A percentile compares a stretch with the other conserved stretches of the same genome.
phyloP scores from a whole-genome alignment of 352 stramenopile genomes.

The Phytophthora kernoviae region DNA sequence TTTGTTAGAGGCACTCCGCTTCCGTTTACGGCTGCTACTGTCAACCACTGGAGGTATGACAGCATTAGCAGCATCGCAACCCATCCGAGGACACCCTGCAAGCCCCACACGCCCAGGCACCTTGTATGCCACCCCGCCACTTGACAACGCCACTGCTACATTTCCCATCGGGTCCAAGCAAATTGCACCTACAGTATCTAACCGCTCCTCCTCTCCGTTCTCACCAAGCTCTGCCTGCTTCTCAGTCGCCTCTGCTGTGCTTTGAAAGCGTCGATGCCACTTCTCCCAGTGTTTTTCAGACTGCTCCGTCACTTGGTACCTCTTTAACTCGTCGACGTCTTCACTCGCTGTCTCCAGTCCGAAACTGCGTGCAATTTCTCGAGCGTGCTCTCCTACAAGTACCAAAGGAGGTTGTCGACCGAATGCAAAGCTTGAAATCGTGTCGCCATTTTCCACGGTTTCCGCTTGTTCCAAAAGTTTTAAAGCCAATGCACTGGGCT shows the following conservation, averaged over 20 bases:
- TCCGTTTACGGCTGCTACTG: constrained; percentile 19
- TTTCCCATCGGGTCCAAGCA: constrained; percentile 61
- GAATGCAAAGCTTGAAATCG: constrained; percentile 25
- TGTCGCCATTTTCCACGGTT: background rate
- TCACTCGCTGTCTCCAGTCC: constrained; percentile 41
- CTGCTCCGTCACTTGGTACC: constrained; percentile 47
- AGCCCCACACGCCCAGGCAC: constrained; percentile 66
- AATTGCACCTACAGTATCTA: constrained; percentile 72
- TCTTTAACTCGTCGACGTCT: constrained; percentile 19
- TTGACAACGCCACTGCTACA: constrained; percentile 65
- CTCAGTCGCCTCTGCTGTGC: background rate
- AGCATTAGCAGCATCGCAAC: constrained; percentile 53
- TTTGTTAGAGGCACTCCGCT: constrained; percentile 10
- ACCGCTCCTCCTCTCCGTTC: constrained; percentile 9
- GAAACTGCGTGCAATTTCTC: constrained; percentile 34
- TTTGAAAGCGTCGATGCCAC: constrained; percentile 45
- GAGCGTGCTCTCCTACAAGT: constrained; percentile 52
- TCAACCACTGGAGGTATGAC: background rate
- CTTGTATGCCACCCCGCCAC: constrained; percentile 72
- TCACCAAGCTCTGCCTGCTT: constrained; percentile 2
- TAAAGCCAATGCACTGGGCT: constrained; percentile 51
- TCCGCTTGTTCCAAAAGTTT: constrained; percentile 42
- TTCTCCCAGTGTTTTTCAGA: constrained; percentile 46
- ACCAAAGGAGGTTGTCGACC: constrained; percentile 63
- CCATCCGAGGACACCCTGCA: constrained; percentile 67